Evolutionary conservation across 2,329 filamentous ascomycete genomes (phyloP).

Genomic region (Diaporthe capsici): DNA sequence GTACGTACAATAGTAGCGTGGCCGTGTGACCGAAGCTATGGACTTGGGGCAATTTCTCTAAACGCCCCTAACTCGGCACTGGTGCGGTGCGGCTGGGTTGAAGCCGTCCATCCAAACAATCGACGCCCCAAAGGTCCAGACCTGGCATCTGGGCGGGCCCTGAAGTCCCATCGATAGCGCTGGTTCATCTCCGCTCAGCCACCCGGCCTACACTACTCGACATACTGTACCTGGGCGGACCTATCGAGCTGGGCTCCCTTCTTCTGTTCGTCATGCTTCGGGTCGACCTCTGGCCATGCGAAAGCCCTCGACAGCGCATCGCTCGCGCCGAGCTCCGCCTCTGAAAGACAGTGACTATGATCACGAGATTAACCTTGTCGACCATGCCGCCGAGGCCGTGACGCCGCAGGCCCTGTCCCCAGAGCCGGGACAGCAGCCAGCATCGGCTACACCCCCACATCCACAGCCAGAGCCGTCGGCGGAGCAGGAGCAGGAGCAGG

Average conservation of each 20-base stretch:
- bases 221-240: not conserved
- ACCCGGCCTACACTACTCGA: not conserved
- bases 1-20: not conserved
- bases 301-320: conserved; percentile 53
- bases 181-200: conserved; percentile 18
- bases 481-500: not conserved
- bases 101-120: not conserved
- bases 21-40: not conserved
- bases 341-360: conserved; percentile 75
- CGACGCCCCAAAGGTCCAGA: conserved; percentile 12
- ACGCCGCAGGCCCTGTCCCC: conserved; percentile 30
- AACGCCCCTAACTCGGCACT: conserved; percentile 13
- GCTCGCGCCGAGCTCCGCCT: conserved; percentile 68
- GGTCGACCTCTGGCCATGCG: conserved; percentile 39
- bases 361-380: conserved; percentile 79
- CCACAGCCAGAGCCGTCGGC: not conserved
- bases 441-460: not conserved
- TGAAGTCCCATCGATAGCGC: conserved; percentile 16
- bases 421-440: conserved; percentile 24
- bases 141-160: conserved; percentile 25
- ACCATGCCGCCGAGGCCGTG: conserved; percentile 57
- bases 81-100: conserved; percentile 14
- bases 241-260: not conserved
- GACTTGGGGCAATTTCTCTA: not conserved
- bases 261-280: conserved; percentile 36